phyloP scores from a whole-genome alignment of 176 grass and related monocot genomes.

The Olyra latifolia region DNA sequence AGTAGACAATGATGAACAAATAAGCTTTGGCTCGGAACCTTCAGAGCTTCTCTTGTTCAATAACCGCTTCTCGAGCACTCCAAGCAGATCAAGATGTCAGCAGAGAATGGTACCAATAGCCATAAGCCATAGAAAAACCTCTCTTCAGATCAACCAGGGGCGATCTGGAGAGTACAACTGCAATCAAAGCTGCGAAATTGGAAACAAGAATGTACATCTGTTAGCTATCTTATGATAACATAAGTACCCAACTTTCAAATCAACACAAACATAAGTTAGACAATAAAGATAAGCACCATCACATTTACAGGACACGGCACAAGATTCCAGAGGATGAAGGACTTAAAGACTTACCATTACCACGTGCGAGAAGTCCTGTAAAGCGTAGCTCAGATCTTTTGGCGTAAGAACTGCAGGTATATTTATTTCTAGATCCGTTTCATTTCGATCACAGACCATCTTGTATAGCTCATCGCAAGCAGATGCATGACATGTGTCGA shows the following conservation, averaged over 20 bases:
- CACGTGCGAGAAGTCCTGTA: slow-evolving; percentile 45
- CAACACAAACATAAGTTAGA: not conserved
- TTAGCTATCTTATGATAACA: too few species aligned
- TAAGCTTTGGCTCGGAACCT: slow-evolving; percentile 51
- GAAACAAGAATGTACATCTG: not conserved
- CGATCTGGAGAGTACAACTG: slow-evolving; percentile 92
- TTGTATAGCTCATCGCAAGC: slow-evolving; percentile 91
- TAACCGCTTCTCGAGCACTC: slow-evolving; percentile 78
- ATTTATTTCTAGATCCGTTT: slow-evolving; percentile 75
- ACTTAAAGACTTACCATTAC: slow-evolving; percentile 58
- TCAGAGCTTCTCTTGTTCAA: slow-evolving; percentile 93
- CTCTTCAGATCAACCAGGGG: slow-evolving; percentile 82
- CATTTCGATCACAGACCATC: slow-evolving; percentile 89
- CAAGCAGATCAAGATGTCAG: slow-evolving; percentile 96
- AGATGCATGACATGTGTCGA: not conserved
- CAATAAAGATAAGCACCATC: not conserved
- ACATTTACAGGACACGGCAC: slow-evolving; percentile 1
- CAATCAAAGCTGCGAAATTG: slow-evolving; percentile 63
- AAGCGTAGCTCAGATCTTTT: slow-evolving; percentile 69
- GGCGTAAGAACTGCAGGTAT: slow-evolving; percentile 93
- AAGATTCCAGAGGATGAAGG: not conserved
- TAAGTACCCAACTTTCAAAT: not conserved
- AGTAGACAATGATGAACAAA: slow-evolving; percentile 12
- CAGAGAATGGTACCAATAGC: slow-evolving; percentile 97
- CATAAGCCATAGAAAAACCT: slow-evolving; percentile 99